Conservation (phyloP, 192 early-diverging fungal genomes). For the Coemansia sp. region DNA sequence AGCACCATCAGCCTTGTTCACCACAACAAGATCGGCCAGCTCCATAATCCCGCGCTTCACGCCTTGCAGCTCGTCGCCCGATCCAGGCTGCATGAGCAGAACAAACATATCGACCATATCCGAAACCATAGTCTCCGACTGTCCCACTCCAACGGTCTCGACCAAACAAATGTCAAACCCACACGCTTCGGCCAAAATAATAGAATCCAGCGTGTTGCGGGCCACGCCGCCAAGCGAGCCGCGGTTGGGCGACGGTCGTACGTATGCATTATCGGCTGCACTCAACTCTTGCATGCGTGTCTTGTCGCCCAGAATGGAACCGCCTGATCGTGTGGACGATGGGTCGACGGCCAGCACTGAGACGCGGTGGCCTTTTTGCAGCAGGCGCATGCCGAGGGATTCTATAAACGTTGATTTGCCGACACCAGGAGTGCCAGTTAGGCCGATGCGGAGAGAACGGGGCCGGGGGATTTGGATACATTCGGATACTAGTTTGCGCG, state of each 20-base stretch:
- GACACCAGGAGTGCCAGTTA: constrained; percentile 78
- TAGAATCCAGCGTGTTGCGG: constrained; percentile 77
- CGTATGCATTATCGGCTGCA: constrained; percentile 61
- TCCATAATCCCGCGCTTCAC: constrained; percentile 89
- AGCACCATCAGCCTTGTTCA: constrained; percentile 80
- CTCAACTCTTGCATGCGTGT: constrained; percentile 82
- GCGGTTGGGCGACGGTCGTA: constrained; percentile 74
- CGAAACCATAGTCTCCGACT: constrained; percentile 82
- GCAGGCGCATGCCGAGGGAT: constrained; percentile 72
- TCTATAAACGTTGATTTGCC: constrained; percentile 90
- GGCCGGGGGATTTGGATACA: constrained; percentile 31
- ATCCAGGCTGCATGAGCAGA: constrained; percentile 74
- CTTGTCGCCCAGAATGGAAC: constrained; percentile 84
- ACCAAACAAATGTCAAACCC: constrained; percentile 79
- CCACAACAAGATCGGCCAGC: constrained; percentile 75
- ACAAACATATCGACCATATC: constrained; percentile 90
- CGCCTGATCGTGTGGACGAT: constrained; percentile 75
- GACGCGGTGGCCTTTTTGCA: constrained; percentile 67
- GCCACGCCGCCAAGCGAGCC: constrained; percentile 79
- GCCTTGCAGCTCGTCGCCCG: constrained; percentile 86
- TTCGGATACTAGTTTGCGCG: constrained; percentile 64
- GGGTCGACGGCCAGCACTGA: constrained; percentile 85
- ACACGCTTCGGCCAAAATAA: constrained; percentile 75
- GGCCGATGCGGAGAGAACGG: constrained; percentile 70
- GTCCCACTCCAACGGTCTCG: constrained; percentile 86